phyloP scores from a whole-genome alignment of 164 flowering plant species.

The Annona squamosa region DNA sequence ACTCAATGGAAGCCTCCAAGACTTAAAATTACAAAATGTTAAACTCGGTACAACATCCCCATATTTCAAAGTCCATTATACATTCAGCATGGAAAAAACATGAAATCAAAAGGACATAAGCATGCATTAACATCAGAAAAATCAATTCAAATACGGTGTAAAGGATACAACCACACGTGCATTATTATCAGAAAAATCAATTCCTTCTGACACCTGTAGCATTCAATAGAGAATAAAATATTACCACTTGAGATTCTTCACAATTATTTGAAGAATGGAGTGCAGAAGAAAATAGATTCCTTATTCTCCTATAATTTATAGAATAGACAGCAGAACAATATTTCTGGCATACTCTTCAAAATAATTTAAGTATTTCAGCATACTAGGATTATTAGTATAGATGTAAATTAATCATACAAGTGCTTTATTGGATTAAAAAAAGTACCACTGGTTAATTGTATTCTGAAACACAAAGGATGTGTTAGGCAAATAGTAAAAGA shows the following conservation, averaged over 20 bases:
- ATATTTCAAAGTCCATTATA: neutral
- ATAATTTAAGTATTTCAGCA: too few species aligned
- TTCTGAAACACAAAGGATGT: too few species aligned
- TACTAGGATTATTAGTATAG: neutral
- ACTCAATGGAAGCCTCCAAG: neutral
- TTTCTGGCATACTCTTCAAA: neutral
- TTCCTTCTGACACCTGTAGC: constrained; percentile 94
- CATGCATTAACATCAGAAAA: neutral
- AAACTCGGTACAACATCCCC: neutral
- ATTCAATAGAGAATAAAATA: constrained; percentile 4
- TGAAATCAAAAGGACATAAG: neutral
- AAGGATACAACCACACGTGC: constrained; percentile 99
- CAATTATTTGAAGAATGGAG: neutral
- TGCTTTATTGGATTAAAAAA: too few species aligned
- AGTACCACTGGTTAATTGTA: too few species aligned
- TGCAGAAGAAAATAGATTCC: neutral
- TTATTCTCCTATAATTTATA: neutral
- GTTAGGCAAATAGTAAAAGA: too few species aligned
- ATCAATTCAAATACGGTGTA: neutral
- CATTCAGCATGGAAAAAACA: too few species aligned
- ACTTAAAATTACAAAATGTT: neutral
- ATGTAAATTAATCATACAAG: neutral
- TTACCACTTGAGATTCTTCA: neutral
- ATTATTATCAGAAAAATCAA: constrained; percentile 91
- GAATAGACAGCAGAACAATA: neutral